Conservation (phyloP, 495 filamentous ascomycete genomes). For the Trichoderma gamsii region DNA sequence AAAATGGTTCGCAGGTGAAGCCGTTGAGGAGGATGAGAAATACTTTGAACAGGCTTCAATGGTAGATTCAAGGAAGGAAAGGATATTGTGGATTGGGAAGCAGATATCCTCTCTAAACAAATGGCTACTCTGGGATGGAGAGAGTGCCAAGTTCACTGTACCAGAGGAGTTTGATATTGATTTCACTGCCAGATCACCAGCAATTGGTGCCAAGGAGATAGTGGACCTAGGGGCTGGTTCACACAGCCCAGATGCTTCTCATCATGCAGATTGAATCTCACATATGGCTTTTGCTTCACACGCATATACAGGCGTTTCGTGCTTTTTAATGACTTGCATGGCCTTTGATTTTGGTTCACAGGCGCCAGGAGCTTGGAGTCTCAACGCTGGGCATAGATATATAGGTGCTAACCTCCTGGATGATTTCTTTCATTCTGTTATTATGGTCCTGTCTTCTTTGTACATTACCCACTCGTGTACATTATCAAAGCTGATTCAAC, state of each 20-base stretch:
- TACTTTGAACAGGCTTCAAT: conserved; percentile 63
- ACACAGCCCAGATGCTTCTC: not conserved
- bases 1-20: conserved; percentile 61
- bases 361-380: no score
- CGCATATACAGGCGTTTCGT: not conserved
- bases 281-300: not conserved
- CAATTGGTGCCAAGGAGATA: not conserved
- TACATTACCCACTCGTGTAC: no score
- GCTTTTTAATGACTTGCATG: not conserved
- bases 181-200: not conserved
- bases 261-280: not conserved
- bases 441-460: no score
- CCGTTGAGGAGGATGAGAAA: conserved; percentile 72
- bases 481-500: no score
- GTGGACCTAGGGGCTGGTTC: not conserved
- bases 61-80: conserved; percentile 56
- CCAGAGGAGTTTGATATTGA: conserved; percentile 5
- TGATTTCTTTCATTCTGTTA: no score
- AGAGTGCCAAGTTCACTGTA: conserved; percentile 30
- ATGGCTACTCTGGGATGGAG: conserved; percentile 33
- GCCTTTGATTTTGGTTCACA: no score
- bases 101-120: conserved; percentile 43
- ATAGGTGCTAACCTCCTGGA: no score
- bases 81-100: conserved; percentile 68
- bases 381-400: no score